Percentiles rank a stretch among this genome's conserved stretches.
Evolutionary conservation across 2,329 filamentous ascomycete species (phyloP).

Genomic region (Pezicula carpinea): DNA sequence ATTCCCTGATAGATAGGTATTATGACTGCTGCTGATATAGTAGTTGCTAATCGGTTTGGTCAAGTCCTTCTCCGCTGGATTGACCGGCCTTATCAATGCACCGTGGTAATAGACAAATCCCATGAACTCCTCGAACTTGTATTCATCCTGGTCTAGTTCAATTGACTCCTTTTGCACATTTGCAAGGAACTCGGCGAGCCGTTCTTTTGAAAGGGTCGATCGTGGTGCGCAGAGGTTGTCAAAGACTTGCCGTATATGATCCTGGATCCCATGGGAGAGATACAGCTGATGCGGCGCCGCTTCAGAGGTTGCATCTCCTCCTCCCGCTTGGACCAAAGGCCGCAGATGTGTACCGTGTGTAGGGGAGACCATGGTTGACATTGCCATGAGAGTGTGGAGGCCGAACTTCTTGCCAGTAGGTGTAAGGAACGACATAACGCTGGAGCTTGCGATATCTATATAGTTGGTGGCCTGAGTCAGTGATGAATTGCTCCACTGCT

Average conservation of each 20-base stretch:
- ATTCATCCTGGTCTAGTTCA: slow-evolving; percentile 21
- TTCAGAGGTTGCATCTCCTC: slow-evolving; percentile 20
- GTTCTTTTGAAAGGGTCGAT: slow-evolving; percentile 30
- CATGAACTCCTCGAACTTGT: slow-evolving; percentile 29
- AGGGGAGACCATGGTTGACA: slow-evolving; percentile 27
- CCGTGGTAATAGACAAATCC: slow-evolving; percentile 23
- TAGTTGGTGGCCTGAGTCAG: neutral
- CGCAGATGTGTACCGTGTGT: slow-evolving; percentile 16
- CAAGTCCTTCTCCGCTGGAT: slow-evolving; percentile 22
- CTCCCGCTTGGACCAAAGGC: slow-evolving; percentile 19
- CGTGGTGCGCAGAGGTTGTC: slow-evolving; percentile 35
- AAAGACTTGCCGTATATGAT: slow-evolving; percentile 44
- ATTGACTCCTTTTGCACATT: slow-evolving; percentile 36
- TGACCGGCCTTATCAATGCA: slow-evolving; percentile 17
- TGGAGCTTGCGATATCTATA: neutral
- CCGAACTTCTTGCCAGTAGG: slow-evolving; percentile 26
- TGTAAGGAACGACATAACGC: slow-evolving; percentile 17
- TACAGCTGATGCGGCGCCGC: slow-evolving; percentile 28
- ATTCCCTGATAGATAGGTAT: slow-evolving; percentile 86
- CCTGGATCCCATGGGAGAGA: slow-evolving; percentile 44
- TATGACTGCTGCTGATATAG: slow-evolving; percentile 92
- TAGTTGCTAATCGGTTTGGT: slow-evolving; percentile 55
- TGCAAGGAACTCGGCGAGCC: slow-evolving; percentile 46
- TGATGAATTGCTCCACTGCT: neutral
- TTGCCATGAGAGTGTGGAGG: slow-evolving; percentile 30